Base-by-base conservation (phyloP, 2,329 filamentous ascomycete genomes). In the Fusarium virguliforme region DNA sequence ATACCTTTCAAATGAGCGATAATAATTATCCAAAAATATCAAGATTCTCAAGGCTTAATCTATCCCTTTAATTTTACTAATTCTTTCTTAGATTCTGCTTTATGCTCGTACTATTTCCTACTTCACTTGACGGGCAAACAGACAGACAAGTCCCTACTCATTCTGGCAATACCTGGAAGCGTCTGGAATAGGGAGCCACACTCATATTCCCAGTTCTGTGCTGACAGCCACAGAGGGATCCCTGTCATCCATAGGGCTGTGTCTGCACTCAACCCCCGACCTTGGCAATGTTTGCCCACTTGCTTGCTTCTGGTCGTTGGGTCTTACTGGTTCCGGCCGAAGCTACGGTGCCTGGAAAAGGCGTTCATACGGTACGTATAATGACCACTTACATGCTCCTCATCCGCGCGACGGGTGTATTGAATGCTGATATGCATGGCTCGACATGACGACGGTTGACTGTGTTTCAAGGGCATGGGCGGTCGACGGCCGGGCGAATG, bases 201-300 rank as follows among this genome's bases (percentile, higher is more conserved):
- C 24, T 64, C 56, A 57, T 46, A 59, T 43, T 56, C 55, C 24
- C 37, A 13, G 22, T 18, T 32, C 30, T 50, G 58, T 62, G 73
- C 71, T 75, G 69, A 69, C 71, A 51, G 51, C 62, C 56, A 68
- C 67, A 64, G 57, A 51, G 38, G 46, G 24, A 37, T 60, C 68
- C 71, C 65, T 73, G 73, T 62, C 64, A 64, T 54, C 64, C 60
- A 67, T 75, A 75, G 68, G 73, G 73, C 71, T 74, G 53, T 75
- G 72, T 69, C 68, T 67, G 65, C 72, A 62, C 34, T 54, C 48
- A 32, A 67, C 65, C 70, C 61, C 60, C 22, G 50, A 51, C 60
- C 64, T 70, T 65, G 67, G 64, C 70, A 65, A 73, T 71, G 67
- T 64, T 74, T 73, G 69, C 71, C 61, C 54, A 60, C 59, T 57